Percentiles rank a stretch among this genome's conserved stretches.
These are phyloP conservation scores for Sclerotinia spermophila DNA, from an alignment of 2,329 filamentous ascomycete genomes.

Conservation along the genomic window DNA sequence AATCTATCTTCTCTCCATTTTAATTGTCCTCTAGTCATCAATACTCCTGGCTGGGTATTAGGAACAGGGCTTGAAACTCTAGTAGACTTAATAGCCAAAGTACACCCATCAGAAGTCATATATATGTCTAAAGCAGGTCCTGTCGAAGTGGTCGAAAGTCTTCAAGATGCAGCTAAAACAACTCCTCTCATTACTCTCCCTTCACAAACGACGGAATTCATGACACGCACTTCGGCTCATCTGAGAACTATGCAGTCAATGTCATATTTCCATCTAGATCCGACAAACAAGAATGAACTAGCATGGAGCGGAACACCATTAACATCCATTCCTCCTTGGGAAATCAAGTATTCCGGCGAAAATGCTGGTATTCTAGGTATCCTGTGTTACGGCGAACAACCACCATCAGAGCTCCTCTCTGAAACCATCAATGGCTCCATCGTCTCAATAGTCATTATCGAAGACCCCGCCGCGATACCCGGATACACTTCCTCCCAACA, in stretches of 20 bases:
- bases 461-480: constrained; percentile 50
- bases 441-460: constrained; percentile 60
- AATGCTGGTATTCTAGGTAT: constrained; percentile 59
- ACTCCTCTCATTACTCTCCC: constrained; percentile 51
- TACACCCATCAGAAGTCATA: constrained; percentile 59
- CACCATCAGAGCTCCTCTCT: constrained; percentile 53
- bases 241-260: constrained; percentile 72
- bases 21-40: constrained; percentile 60
- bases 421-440: constrained; percentile 69
- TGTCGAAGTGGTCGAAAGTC: constrained; percentile 51
- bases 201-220: constrained; percentile 55
- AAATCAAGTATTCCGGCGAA: constrained; percentile 55
- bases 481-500: constrained; percentile 27
- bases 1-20: constrained; percentile 41
- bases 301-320: constrained; percentile 54
- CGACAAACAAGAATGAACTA: constrained; percentile 24
- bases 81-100: constrained; percentile 49
- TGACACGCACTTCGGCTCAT: constrained; percentile 59
- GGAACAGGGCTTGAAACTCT: constrained; percentile 67
- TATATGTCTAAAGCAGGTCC: constrained; percentile 66
- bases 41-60: constrained; percentile 71
- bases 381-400: constrained; percentile 63
- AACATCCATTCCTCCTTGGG: constrained; percentile 54
- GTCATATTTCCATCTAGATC: constrained; percentile 66
- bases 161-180: constrained; percentile 43